Evolutionary conservation across 495 filamentous ascomycete genomes (phyloP).

Genomic region (Thermothielavioides terrestris): DNA sequence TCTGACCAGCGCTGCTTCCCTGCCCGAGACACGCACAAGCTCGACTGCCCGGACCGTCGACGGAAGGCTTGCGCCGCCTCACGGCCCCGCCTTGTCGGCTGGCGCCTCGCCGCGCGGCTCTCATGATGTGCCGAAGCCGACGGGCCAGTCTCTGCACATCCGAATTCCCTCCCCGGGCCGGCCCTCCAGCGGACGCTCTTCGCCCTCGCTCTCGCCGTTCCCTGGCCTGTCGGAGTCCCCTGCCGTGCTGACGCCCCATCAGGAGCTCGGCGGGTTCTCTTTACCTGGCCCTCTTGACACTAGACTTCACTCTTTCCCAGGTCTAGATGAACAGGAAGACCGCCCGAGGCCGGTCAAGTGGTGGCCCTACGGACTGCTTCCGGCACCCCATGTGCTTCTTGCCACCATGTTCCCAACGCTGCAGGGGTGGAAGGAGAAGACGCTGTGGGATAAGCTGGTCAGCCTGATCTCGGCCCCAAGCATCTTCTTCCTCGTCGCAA

Average conservation of each 20-base stretch:
- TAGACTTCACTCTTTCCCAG: conserved; percentile 17
- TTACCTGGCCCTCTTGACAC: conserved; percentile 23
- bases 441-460: conserved; percentile 63
- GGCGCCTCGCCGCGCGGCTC: not conserved
- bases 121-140: not conserved
- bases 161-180: conserved; percentile 39
- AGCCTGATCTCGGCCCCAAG: conserved; percentile 77
- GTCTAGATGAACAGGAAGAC: conserved; percentile 40
- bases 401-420: conserved; percentile 85
- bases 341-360: conserved; percentile 43
- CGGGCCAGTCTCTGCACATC: conserved; percentile 17
- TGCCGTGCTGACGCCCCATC: conserved; percentile 35
- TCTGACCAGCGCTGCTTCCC: not conserved
- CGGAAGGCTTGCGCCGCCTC: conserved; percentile 24
- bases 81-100: not conserved
- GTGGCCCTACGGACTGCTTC: conserved; percentile 70
- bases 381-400: conserved; percentile 58
- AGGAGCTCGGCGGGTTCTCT: conserved; percentile 24
- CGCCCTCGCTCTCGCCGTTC: conserved; percentile 34
- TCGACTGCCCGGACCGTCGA: conserved; percentile 19
- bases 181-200: conserved; percentile 43
- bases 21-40: conserved; percentile 15
- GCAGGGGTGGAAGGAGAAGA: conserved; percentile 67
- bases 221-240: conserved; percentile 38
- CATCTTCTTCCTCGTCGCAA: conserved; percentile 83